Percentiles rank a stretch among this genome's conserved stretches.
Evolutionary conservation across 1,284 basidiomycete species (phyloP).

Genomic region (Cutaneotrichosporon spelunceum): DNA sequence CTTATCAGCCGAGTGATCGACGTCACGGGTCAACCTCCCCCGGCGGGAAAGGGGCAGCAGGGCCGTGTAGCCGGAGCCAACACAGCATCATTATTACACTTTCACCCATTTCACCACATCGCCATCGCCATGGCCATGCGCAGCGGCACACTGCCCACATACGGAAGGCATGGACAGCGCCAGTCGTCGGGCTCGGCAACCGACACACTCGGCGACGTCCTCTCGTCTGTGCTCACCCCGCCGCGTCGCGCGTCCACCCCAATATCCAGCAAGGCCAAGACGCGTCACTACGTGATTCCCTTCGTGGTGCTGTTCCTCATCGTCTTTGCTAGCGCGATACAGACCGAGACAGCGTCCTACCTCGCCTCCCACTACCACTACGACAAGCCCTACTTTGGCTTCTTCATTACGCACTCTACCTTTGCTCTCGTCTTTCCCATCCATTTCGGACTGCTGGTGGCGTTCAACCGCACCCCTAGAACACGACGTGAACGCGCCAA

Average conservation of each 20-base stretch:
- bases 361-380: constrained; percentile 32
- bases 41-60: too few relatives aligned
- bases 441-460: constrained; percentile 32
- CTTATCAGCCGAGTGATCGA: not conserved
- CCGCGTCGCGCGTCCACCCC: not conserved
- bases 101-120: not conserved
- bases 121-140: not conserved
- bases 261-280: not conserved
- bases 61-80: too few relatives aligned
- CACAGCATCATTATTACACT: not conserved
- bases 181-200: not conserved
- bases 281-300: constrained; percentile 29
- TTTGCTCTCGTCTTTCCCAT: constrained; percentile 47
- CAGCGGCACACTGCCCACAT: not conserved
- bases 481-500: constrained; percentile 1
- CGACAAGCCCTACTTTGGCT: constrained; percentile 50
- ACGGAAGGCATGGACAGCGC: not conserved
- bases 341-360: constrained; percentile 49
- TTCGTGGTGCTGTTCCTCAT: constrained; percentile 41
- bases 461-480: constrained; percentile 11
- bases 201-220: not conserved
- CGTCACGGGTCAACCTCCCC: not conserved
- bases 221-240: not conserved
- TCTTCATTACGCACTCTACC: constrained; percentile 51
- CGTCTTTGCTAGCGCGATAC: constrained; percentile 43